Conservation (phyloP, 768 basidiomycete genomes). For the Russula abietina region DNA sequence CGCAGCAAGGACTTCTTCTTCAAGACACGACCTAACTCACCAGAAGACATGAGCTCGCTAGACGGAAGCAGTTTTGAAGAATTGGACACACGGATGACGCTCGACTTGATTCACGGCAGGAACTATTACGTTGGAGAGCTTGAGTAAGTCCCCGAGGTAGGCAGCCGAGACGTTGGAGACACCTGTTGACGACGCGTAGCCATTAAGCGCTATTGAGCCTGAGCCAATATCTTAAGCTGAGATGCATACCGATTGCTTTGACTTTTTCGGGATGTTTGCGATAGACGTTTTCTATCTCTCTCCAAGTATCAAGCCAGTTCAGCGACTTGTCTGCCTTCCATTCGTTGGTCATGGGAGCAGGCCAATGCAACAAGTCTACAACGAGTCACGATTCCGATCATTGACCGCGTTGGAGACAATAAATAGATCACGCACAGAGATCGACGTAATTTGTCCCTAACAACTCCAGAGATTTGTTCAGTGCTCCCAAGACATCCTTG, state of each 20-base stretch:
- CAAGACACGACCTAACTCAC: slow-evolving; percentile 48
- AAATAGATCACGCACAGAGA: slow-evolving; percentile 45
- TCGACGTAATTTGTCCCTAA: slow-evolving; percentile 76
- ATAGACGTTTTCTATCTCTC: slow-evolving; percentile 63
- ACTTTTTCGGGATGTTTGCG: slow-evolving; percentile 63
- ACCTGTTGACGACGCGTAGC: slow-evolving; percentile 31
- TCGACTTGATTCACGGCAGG: slow-evolving; percentile 82
- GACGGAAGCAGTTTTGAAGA: too few relatives aligned
- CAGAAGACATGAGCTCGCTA: slow-evolving; percentile 1
- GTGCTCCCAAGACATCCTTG: slow-evolving; percentile 48
- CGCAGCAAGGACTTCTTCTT: slow-evolving; percentile 57
- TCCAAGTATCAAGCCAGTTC: slow-evolving; percentile 77
- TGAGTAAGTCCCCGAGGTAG: slow-evolving; percentile 56
- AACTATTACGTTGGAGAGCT: slow-evolving; percentile 42
- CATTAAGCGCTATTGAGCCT: slow-evolving; percentile 15
- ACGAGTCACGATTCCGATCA: background rate
- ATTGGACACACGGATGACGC: slow-evolving; percentile 54
- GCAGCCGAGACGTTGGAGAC: slow-evolving; percentile 68
- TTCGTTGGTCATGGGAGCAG: slow-evolving; percentile 60
- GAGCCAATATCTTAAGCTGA: background rate
- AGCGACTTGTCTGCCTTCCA: slow-evolving; percentile 46
- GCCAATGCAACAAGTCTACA: slow-evolving; percentile 77
- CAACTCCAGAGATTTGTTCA: slow-evolving; percentile 59
- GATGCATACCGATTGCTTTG: slow-evolving; percentile 59
- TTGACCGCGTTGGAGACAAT: background rate